These are phyloP conservation scores for Obelidium mucronatum DNA, from an alignment of 192 early-diverging fungal species.

Conservation along the genomic window DNA sequence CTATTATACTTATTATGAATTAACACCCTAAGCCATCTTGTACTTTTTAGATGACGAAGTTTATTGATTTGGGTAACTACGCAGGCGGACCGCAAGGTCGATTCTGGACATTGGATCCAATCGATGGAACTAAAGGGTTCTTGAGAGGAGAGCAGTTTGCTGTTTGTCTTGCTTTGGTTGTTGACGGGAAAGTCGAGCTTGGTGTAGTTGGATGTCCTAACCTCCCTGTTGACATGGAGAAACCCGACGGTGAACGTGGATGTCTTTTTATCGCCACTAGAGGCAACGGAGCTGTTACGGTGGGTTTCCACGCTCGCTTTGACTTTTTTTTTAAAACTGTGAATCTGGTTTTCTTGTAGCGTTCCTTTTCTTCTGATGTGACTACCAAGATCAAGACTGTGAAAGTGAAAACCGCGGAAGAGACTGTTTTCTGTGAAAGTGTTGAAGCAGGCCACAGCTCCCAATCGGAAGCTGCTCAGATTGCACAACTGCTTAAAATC, in stretches of 20 bases:
- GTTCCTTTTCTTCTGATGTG: slow-evolving; percentile 52
- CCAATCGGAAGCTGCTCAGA: slow-evolving; percentile 79
- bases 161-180: slow-evolving; percentile 91
- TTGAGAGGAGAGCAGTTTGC: slow-evolving; percentile 97
- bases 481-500: slow-evolving; percentile 82
- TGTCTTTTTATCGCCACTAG: slow-evolving; percentile 86
- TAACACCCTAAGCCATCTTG: not conserved
- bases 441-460: slow-evolving; percentile 91
- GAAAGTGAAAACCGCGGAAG: slow-evolving; percentile 54
- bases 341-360: slow-evolving; percentile 48
- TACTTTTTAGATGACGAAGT: slow-evolving; percentile 67
- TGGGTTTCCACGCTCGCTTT: slow-evolving; percentile 27
- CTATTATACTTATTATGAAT: not conserved
- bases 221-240: slow-evolving; percentile 59
- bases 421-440: slow-evolving; percentile 92
- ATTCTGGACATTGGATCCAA: slow-evolving; percentile 71
- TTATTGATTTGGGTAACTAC: slow-evolving; percentile 93
- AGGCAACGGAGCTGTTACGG: slow-evolving; percentile 91
- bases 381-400: slow-evolving; percentile 73
- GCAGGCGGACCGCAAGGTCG: slow-evolving; percentile 79
- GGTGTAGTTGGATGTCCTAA: slow-evolving; percentile 90
- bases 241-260: slow-evolving; percentile 74
- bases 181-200: slow-evolving; percentile 86
- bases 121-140: slow-evolving; percentile 98
- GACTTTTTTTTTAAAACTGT: not conserved